Evolutionary conservation across 345 rosid genomes (phyloP), one percentile per base, ranked within the genome.

Genomic region (Lagerstroemia speciosa): DNA sequence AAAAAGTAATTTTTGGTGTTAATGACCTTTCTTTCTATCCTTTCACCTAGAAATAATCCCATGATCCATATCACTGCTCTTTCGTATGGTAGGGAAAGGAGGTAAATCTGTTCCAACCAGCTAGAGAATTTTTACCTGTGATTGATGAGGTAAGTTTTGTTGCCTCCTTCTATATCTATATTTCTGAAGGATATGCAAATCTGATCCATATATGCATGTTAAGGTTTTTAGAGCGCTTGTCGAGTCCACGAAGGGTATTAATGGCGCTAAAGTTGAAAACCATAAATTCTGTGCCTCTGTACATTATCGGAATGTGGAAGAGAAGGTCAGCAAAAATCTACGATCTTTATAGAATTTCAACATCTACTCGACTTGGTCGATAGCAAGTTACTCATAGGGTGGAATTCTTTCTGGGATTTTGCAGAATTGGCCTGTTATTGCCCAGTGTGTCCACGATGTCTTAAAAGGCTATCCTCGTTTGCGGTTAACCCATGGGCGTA

Each of bases 271-370:
- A 73, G 92, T 92, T 70, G 99, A 95, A 81, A 83, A 92, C 75
- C 97, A 95, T 83, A 95, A 92, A 84, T 95, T 95, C 81, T 95
- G 99, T 67, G 71, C 84, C 73, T 83, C 96, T 83, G 94, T 95
- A 67, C 99, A 92, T 87, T 95, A 92, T 76, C 98, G 99, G 76
- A 95, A 90, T 43, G 99, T 92, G 72, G 97, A 95, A 12, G 93
- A 87, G 73, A 88, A 92, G 84, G 98, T 93, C 67, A 73, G 69
- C 22, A 64, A 41, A 30, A 16, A 6, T 32, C n/a, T 34, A 46
- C 27, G 65, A 5, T 66, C 6, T 33, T 26, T 5, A n/a, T 41
- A 10, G 27, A 2, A 22, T 30, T 43, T 31, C 43, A 29, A 22
- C 52, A 53, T 27, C 40, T 40, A 73, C 32, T 29, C 37, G 22